phyloP scores from a whole-genome alignment of 2,329 filamentous ascomycete genomes.

The Escovopsis sp. region DNA sequence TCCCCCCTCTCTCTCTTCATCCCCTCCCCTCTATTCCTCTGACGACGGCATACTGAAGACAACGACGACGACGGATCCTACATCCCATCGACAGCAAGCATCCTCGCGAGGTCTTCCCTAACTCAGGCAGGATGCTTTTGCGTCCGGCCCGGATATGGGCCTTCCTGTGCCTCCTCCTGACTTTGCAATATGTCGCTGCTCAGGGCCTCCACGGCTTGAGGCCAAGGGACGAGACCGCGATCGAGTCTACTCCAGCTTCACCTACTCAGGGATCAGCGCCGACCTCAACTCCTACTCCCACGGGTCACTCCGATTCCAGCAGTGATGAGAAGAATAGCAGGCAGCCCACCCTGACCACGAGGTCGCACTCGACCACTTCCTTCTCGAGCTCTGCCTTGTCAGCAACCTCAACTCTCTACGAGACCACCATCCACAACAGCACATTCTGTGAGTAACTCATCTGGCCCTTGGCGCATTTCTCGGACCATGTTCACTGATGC shows the following conservation, averaged over 20 bases:
- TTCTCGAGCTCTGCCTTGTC: conserved; percentile 2
- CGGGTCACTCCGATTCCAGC: not conserved
- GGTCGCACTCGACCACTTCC: not conserved
- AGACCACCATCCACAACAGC: conserved; percentile 10
- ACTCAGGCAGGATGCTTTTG: conserved; percentile 16
- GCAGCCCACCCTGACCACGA: not conserved
- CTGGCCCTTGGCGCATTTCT: too few species aligned
- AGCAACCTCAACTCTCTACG: conserved; percentile 6
- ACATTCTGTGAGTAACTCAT: not conserved
- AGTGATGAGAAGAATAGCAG: conserved; percentile 4
- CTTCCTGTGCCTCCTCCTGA: conserved; percentile 23
- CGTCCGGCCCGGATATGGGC: conserved; percentile 20
- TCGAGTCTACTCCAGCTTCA: conserved; percentile 1
- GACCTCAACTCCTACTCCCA: not conserved
- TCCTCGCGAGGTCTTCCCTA: too few species aligned
- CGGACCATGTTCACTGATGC: not conserved
- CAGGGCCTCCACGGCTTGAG: conserved; percentile 18
- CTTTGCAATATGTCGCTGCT: conserved; percentile 21
- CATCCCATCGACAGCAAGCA: too few species aligned
- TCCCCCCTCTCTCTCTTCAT: too few species aligned
- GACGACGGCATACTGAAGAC: too few species aligned
- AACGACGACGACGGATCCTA: too few species aligned
- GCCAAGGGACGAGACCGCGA: conserved; percentile 14
- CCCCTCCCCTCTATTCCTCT: too few species aligned
- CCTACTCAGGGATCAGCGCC: not conserved